Conservation (phyloP, 352 stramenopile species). For the Aphanomyces euteiches region DNA sequence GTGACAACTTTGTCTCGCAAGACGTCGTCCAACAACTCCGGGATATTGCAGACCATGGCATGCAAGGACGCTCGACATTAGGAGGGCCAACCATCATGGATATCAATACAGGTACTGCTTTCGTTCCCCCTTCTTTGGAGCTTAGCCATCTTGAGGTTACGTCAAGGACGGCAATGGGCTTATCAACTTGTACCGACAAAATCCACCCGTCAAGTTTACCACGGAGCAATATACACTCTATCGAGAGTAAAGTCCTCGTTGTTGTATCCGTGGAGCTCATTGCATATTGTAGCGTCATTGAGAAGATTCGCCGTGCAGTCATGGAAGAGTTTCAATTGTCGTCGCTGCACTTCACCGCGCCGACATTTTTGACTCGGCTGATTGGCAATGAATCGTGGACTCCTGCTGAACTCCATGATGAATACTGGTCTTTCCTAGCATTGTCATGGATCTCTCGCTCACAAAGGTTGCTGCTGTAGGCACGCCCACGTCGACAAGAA, state of each 20-base stretch:
- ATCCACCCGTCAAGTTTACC: constrained; percentile 58
- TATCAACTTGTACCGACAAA: constrained; percentile 86
- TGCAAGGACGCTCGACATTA: constrained; percentile 62
- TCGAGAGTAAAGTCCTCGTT: constrained; percentile 38
- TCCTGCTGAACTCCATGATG: constrained; percentile 81
- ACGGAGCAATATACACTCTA: constrained; percentile 83
- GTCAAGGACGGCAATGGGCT: constrained; percentile 81
- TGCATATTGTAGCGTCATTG: constrained; percentile 48
- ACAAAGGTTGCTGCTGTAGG: constrained; percentile 35
- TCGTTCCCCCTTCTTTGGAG: neutral
- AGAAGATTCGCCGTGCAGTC: constrained; percentile 70
- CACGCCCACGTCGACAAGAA: constrained; percentile 90
- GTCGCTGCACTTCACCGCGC: constrained; percentile 88
- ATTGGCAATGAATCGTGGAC: constrained; percentile 80
- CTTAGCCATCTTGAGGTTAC: constrained; percentile 40
- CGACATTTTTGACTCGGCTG: constrained; percentile 90
- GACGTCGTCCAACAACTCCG: constrained; percentile 66
- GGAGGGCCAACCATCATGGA: constrained; percentile 91
- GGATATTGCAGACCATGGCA: constrained; percentile 78
- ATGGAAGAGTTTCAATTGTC: constrained; percentile 77
- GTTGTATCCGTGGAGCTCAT: neutral
- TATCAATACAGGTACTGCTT: constrained; percentile 63
- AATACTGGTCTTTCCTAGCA: constrained; percentile 72
- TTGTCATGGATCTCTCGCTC: neutral
- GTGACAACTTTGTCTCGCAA: constrained; percentile 67